Base-by-base conservation (phyloP, 2,329 filamentous ascomycete genomes). In the Phyllosticta citriasiana region DNA sequence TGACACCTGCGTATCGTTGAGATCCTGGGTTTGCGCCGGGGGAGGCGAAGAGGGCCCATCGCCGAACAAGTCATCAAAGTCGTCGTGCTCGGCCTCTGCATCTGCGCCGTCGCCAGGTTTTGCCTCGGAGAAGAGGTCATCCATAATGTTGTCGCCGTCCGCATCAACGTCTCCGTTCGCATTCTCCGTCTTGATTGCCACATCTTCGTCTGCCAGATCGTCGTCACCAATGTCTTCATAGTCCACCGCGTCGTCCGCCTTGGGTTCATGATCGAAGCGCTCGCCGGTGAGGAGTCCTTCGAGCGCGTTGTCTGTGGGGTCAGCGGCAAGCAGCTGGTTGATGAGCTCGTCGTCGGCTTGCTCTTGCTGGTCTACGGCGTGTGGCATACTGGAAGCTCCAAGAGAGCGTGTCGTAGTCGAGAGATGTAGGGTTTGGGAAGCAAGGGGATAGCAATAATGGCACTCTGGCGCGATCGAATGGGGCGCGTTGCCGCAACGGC, bases 141-240 rank as follows among this genome's bases (percentile, higher is more conserved):
- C 67, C 57, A 72, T 60, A 27, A 61, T 22, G 22, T 40, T 60
- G 1, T 70, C 72, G 6, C 67, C 71, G 14, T 71, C 72, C 54
- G 70, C 73, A 6, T 65, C 67, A 7, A 66, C 60, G 40, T 65
- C 62, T 30, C 62, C 65, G 33, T 66, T 67, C 53, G 63, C 67
- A 50, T 65, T 68, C 30, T 59, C 62, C 16, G 67, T 61, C 24
- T 24, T 63, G 65, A n/a, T 66, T 53, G 52, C 57, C 33, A 63
- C 65, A 62, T 86, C 82, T 63, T 89, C 90, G 6, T 94, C 90
- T 10, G 91, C 88, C 7, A 96, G 81, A 65, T 97, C 92, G 70
- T 95, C 91, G 71, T 97, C 93, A 66, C 88, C 88, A 64, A 97
- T 92, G 70, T 96, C 90, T 71, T 89, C 91, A 68, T 82, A 99